These are phyloP conservation scores for sweet orange (Citrus sinensis) DNA, from an alignment of 345 rosid species.

Conservation along the genomic window DVS_A1.0 CM039166.1:18441001-18441500, in stretches of 20 bases:
- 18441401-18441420: neutral
- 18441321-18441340: neutral
- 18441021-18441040: neutral
- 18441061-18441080: neutral
- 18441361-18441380: neutral
- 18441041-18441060: neutral
- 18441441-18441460: neutral
- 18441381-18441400: neutral
- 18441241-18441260: conserved; percentile 94
- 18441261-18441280: conserved; percentile 73
- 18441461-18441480: conserved; percentile 24
- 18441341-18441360: neutral
- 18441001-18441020: neutral
- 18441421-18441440: too few relatives aligned
- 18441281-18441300: conserved; percentile 10
- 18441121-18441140: conserved; percentile 91
- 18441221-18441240: conserved; percentile 57
- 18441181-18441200: conserved; percentile 95
- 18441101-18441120: conserved; percentile 7
- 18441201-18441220: conserved; percentile 95
- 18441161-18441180: conserved; percentile 83
- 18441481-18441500: conserved; percentile 99
- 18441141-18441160: conserved; percentile 87
- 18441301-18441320: neutral
- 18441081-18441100: neutral